phyloP scores from a whole-genome alignment of 2,329 filamentous ascomycete genomes.

The Chaetothyriales sp. region DNA sequence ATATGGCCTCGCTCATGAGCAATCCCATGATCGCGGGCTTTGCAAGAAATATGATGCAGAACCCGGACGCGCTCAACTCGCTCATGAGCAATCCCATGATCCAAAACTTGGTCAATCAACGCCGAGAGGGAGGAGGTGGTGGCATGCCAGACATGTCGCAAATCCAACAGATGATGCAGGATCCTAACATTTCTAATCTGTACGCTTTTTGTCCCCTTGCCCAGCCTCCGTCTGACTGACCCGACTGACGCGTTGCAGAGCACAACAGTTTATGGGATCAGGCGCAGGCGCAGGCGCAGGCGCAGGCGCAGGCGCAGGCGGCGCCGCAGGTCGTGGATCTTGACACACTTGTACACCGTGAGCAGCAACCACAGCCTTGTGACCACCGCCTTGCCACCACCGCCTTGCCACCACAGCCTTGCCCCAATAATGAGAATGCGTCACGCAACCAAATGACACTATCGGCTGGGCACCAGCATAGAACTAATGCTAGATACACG shows the following conservation, averaged over 20 bases:
- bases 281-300: slow-evolving; percentile 20
- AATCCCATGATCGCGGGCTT: slow-evolving; percentile 98
- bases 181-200: slow-evolving; percentile 87
- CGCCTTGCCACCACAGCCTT: neutral
- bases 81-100: slow-evolving; percentile 75
- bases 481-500: neutral
- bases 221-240: slow-evolving; percentile 1
- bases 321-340: slow-evolving; percentile 5
- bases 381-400: too few species aligned
- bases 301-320: slow-evolving; percentile 12
- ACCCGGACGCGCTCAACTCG: slow-evolving; percentile 81
- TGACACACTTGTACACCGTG: neutral
- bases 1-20: slow-evolving; percentile 75
- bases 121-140: slow-evolving; percentile 33
- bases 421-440: neutral
- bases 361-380: neutral
- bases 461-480: neutral
- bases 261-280: slow-evolving; percentile 51
- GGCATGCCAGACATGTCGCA: slow-evolving; percentile 71
- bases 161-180: slow-evolving; percentile 63
- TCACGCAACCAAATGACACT: too few species aligned
- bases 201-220: slow-evolving; percentile 39
- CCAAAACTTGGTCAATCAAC: slow-evolving; percentile 20
- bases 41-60: slow-evolving; percentile 95
- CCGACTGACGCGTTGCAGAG: slow-evolving; percentile 31